Base-by-base conservation (phyloP, 805 yeast species). In the Candida michaelii region DNA sequence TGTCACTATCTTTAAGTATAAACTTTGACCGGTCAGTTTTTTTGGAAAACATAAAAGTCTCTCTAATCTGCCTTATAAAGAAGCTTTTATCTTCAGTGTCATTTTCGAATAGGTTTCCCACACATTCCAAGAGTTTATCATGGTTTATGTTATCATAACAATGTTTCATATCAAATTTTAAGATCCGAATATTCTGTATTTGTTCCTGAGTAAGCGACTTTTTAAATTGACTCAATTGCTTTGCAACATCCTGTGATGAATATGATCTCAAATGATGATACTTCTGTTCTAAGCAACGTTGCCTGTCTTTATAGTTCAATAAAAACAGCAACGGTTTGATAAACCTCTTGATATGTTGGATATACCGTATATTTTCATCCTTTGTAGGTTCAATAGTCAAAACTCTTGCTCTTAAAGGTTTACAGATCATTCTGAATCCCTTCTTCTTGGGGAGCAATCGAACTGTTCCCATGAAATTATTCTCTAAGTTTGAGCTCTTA, bases 91-190 rank as follows among this genome's bases (percentile, higher is more conserved):
- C 46, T 11, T 43, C 50, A 2, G 36, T 36, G 16, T 59, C 64
- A 18, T 37, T 43, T 5, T 42, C 59, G 37, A 63, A 63, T 47
- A 70, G 56, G 19, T 52, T 40, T 1, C 55, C 50, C 1, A 77
- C 49, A 21, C 71, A 54, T 3, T 58, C 48, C 1, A 71, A 41
- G 2, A 77, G 65, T 44, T 68, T 69, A 0, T 53, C 49, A 35
- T 74, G 76, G 12, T 85, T 81, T 13, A 89, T 65, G 2, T 80
- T 76, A 53, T 91, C 97, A 58, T 80, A 90, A 43, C 96, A 89
- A 3, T 82, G 73, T 42, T 72, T 73, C 48, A 86, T 79, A 58
- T 90, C 98, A 59, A 88, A 85, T 50, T 85, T 87, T 18, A 85
- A 66, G 12, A 76, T 76, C 53, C 67, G 76, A 0, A 82, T 48